phyloP scores from a whole-genome alignment of 192 early-diverging fungal species.

The Coemansia brasiliensis region DNA sequence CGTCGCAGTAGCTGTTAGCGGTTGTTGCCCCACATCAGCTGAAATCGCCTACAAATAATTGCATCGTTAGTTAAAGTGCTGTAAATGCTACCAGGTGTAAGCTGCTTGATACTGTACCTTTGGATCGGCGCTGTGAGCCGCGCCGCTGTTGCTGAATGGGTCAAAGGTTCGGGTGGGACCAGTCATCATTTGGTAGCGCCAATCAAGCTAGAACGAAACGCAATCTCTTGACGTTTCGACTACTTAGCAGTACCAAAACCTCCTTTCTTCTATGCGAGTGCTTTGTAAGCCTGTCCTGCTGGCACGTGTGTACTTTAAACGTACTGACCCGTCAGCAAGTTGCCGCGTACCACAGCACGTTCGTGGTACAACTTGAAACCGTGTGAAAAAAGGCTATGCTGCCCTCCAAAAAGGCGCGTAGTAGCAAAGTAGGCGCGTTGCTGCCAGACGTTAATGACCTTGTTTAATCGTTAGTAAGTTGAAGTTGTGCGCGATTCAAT shows the following conservation, averaged over 20 bases:
- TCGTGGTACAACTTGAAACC: no score
- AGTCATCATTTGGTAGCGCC: constrained; percentile 33
- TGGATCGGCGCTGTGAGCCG: constrained; percentile 22
- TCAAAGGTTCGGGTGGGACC: constrained; percentile 47
- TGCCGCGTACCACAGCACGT: no score
- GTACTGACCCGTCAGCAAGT: no score
- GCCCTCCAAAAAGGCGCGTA: background rate
- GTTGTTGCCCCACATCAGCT: background rate
- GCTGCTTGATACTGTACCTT: constrained; percentile 26
- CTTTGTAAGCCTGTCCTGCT: no score
- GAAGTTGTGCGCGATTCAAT: no score
- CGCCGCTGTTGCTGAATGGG: constrained; percentile 35
- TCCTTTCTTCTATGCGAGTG: no score
- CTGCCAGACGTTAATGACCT: background rate
- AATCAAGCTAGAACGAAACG: background rate
- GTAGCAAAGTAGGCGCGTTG: constrained; percentile 2
- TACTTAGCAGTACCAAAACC: no score
- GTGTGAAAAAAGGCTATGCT: no score
- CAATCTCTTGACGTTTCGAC: no score
- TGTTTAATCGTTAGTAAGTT: no score
- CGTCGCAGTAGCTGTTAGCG: background rate
- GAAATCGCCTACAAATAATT: constrained; percentile 3
- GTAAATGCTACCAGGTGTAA: background rate
- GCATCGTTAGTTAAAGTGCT: no score
- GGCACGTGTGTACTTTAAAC: no score